Conservation (phyloP, 2,329 filamentous ascomycete genomes). For the Ophiognomonia clavigignenti-juglandacearum region DNA sequence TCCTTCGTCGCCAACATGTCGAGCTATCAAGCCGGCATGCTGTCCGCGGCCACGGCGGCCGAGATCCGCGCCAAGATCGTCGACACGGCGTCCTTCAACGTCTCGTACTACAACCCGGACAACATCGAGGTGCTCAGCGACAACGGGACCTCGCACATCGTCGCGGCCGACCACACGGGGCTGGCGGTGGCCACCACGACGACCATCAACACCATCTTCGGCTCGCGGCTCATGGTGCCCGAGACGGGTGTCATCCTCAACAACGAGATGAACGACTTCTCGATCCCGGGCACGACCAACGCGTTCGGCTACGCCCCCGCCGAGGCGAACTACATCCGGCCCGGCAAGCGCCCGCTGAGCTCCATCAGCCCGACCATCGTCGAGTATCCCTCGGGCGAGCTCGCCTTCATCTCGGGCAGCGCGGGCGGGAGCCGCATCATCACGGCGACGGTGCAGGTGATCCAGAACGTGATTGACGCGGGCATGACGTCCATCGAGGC, state of each 20-base stretch:
- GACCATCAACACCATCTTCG: constrained; percentile 77
- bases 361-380: constrained; percentile 62
- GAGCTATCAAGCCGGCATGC: constrained; percentile 56
- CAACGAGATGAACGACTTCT: constrained; percentile 66
- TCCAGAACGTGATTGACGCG: constrained; percentile 69
- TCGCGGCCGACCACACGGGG: constrained; percentile 63
- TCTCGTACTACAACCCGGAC: constrained; percentile 39
- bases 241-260: constrained; percentile 77
- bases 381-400: constrained; percentile 45
- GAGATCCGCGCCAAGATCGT: constrained; percentile 43
- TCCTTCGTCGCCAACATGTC: constrained; percentile 59
- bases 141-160: constrained; percentile 63
- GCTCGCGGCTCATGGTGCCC: constrained; percentile 69
- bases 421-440: constrained; percentile 83
- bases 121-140: constrained; percentile 50
- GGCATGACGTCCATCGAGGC: constrained; percentile 54
- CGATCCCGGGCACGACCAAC: constrained; percentile 65
- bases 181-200: constrained; percentile 74
- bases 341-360: constrained; percentile 73
- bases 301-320: constrained; percentile 74
- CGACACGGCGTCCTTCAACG: constrained; percentile 31
- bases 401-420: constrained; percentile 68
- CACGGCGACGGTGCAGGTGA: constrained; percentile 68
- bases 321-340: constrained; percentile 68
- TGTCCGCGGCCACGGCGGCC: constrained; percentile 57